Evolutionary conservation across 208 protist genomes (phyloP).

Genomic region (Strigomonas galati): DNA sequence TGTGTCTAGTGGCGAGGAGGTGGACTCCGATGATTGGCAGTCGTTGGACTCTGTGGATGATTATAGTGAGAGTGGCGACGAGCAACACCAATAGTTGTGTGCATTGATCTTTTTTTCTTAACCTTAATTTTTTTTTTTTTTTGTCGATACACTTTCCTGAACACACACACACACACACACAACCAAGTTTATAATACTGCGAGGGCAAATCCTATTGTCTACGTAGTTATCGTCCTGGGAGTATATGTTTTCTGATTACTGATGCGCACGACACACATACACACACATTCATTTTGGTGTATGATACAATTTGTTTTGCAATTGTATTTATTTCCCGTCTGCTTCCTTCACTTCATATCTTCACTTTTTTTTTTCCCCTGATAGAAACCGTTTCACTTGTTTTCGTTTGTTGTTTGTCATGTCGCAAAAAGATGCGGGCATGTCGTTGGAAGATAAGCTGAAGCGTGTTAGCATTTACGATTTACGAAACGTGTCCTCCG

Average conservation of each 20-base stretch:
- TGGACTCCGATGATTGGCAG: background rate
- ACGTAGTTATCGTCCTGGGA: too few species aligned
- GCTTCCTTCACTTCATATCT: background rate
- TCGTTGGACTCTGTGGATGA: background rate
- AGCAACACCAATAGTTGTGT: background rate
- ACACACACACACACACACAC: background rate
- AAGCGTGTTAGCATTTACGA: constrained; percentile 50
- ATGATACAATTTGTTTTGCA: background rate
- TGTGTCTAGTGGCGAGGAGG: background rate
- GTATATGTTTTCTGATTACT: too few species aligned
- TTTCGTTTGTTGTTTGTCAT: too few species aligned
- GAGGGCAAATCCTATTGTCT: too few species aligned
- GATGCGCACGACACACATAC: too few species aligned
- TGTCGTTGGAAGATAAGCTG: constrained; percentile 43
- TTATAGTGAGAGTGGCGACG: background rate
- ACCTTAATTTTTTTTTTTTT: constrained; percentile 6
- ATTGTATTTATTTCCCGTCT: background rate
- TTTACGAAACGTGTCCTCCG: constrained; percentile 42
- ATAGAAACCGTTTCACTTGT: too few species aligned
- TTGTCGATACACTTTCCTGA: background rate
- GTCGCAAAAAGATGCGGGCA: background rate
- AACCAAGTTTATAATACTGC: too few species aligned
- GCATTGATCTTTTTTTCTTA: constrained; percentile 5
- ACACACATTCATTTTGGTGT: too few species aligned
- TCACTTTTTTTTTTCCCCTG: too few species aligned